Conservation (phyloP, 208 protist genomes). For the Crithidia sp. region DNA sequence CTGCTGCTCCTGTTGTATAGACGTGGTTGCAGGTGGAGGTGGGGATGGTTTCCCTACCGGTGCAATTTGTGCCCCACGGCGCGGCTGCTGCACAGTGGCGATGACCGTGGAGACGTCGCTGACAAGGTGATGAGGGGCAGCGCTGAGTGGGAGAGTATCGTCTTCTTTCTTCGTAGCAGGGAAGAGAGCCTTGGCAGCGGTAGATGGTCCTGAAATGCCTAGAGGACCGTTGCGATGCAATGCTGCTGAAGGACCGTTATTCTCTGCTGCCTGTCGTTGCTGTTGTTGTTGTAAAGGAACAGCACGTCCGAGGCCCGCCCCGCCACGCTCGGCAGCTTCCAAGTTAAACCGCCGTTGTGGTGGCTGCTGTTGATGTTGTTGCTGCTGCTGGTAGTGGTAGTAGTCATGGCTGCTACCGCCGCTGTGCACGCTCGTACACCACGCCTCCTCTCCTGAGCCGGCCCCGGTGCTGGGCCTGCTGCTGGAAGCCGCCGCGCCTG, state of each 20-base stretch:
- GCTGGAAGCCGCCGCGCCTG: too few relatives aligned
- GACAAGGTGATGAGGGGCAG: not conserved
- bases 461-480: too few relatives aligned
- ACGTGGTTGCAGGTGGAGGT: not conserved
- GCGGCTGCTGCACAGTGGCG: conserved; percentile 23
- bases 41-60: not conserved
- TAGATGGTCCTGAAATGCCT: not conserved
- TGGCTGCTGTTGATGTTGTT: not conserved
- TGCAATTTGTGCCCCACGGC: not conserved
- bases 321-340: conserved; percentile 6
- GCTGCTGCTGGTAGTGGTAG: not conserved
- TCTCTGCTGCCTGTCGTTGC: not conserved
- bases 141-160: not conserved
- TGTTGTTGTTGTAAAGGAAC: too few relatives aligned
- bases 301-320: not conserved
- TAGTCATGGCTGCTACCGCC: not conserved
- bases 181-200: not conserved
- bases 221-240: not conserved
- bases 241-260: not conserved
- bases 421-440: not conserved
- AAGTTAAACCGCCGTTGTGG: conserved; percentile 4
- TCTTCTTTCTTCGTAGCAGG: not conserved
- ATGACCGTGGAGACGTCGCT: conserved; percentile 13
- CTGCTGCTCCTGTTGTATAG: not conserved
- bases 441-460: not conserved